These are phyloP conservation scores for Colletotrichum sp. DNA, from an alignment of 2,329 filamentous ascomycete genomes.

Conservation along the genomic window DNA sequence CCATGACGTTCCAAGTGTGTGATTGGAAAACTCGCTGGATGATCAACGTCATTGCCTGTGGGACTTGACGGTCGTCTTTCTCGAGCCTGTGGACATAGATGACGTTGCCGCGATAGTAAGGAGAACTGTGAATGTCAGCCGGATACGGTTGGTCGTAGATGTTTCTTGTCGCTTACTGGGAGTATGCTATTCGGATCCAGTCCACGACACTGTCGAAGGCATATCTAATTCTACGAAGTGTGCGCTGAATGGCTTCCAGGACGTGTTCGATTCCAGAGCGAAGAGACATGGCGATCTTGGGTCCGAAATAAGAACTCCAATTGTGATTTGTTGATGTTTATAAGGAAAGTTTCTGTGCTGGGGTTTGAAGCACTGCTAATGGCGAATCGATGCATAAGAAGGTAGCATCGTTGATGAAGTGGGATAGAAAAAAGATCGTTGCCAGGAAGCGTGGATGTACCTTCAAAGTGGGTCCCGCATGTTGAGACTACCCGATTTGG, in stretches of 20 bases:
- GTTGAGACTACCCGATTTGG: neutral
- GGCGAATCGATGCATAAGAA: neutral
- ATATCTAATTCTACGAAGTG: neutral
- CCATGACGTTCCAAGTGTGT: constrained; percentile 5
- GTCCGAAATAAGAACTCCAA: neutral
- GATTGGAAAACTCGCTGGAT: constrained; percentile 6
- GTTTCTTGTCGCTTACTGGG: neutral
- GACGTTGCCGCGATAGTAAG: constrained; percentile 14
- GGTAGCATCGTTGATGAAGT: neutral
- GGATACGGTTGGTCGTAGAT: neutral
- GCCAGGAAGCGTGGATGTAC: neutral
- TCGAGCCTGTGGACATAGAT: neutral
- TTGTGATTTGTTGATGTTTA: neutral
- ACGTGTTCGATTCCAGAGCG: neutral
- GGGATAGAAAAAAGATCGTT: neutral
- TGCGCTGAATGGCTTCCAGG: neutral
- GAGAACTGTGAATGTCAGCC: neutral
- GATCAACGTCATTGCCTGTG: constrained; percentile 2
- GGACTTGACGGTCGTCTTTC: neutral
- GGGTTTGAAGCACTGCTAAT: neutral
- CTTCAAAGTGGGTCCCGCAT: neutral
- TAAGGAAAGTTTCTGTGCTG: neutral
- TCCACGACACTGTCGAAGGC: neutral
- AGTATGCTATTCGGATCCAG: constrained; percentile 11
- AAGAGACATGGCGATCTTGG: neutral